Base-by-base conservation (phyloP, 257 asterid genomes). In the Henckelia pumila region DNA sequence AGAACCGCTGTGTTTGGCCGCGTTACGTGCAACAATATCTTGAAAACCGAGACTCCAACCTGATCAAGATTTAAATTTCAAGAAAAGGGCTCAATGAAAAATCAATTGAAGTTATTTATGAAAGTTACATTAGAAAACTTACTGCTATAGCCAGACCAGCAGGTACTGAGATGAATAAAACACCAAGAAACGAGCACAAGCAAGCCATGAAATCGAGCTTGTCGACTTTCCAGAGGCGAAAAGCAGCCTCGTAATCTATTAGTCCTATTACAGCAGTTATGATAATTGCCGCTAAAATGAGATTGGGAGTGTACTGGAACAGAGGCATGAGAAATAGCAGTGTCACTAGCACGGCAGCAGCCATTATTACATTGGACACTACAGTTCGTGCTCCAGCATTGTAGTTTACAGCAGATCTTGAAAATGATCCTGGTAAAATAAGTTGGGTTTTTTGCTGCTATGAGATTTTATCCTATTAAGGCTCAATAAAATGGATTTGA, bases 31-130 rank as follows among this genome's bases (percentile, higher is more conserved):
- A 93, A 71, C 20, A 93, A 75, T 73, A 93, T 84, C 93, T 93
- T 93, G 85, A 93, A 93, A 26, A 93, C 88, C 1, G 99, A 93
- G 63, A 93, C 89, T 75, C 95, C 97, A 33, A 93, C 94, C 99
- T 93, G 73, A 67, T 26, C 58, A 29, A 8, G 6, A 29, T 30
- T 24, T 17, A 19, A 65, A 7, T 7, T 4, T n/a, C 11, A 8
- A 63, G n/a, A 40, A 9, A 40, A 19, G 24, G 10, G 16, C n/a
- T 28, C 13, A 8, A 13, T 4, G 3, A 30, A 49, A 49, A 60
- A 17, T 19, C 9, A 13, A 11, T 17, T 7, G 19, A 13, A 35
- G 17, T 23, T 32, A 37, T 7, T 52, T 59, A 29, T n/a, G 22
- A 19, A n/a, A 16, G 64, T 64, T 28, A 60, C 32, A 20, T 33